Evolutionary conservation across 208 protist genomes (phyloP), one percentile per base, ranked within the genome.

Genomic region (Trichomonas gallinae): DNA sequence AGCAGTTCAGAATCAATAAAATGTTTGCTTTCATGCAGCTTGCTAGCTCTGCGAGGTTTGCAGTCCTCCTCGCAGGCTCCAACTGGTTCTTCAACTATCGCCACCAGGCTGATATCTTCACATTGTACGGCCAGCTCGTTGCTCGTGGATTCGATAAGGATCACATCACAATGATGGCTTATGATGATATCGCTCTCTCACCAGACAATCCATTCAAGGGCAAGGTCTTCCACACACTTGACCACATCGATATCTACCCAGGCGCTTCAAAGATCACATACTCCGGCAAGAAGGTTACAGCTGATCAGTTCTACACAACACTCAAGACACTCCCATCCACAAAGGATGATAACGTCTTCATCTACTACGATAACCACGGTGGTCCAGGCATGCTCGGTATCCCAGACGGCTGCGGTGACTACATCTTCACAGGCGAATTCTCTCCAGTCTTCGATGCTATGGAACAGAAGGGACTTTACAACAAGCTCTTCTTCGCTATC

Each of bases 31-130:
- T 72, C 26, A 6, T 72, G 2, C 58, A 72, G 58, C 58, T 72
- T n/a, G 58, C 58, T 31, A 31, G 11, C 21, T 72, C 21, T 26
- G 58, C 11, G 11, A 96, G 97, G 45, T 98, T 96, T 96, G 97
- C 97, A 0, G 34, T 98, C 0, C 93, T 98, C 0, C 63, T 98
- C 34, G 97, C 97, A 31, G 97, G 97, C 26, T 97, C 96, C 0
- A 96, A 96, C 38, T 96, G 63, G 15, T 98, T 63, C 85, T 63
- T 49, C 34, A 98, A 98, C 96, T 98, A 98, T 58, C 97, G 97
- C 15, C 97, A 98, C 91, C 97, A 98, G 63, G 83, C 97, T 21
- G 97, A 98, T 96, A 88, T 97, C 85, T 98, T 81, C 63, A 97
- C 96, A 42, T 96, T 97, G 11, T 98, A 97, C 26, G 51, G 97